Evolutionary conservation across 2,329 filamentous ascomycete species (phyloP).

Genomic region (Fusarium fracticaudum): DNA sequence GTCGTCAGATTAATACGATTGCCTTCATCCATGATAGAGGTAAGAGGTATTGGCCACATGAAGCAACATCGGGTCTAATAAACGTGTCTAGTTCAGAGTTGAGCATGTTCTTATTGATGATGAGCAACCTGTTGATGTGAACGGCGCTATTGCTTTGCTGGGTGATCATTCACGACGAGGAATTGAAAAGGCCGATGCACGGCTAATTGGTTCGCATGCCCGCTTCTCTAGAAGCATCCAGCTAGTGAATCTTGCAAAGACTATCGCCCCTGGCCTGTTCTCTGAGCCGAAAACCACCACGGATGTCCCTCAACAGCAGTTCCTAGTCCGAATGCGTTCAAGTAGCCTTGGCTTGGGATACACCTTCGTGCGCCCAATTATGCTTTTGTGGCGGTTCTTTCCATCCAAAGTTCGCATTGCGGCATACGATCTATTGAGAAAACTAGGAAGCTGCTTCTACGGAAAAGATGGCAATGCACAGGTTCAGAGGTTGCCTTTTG

Average conservation of each 20-base stretch:
- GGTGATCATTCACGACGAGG: background rate
- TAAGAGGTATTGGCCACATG: accelerated
- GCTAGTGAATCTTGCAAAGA: background rate
- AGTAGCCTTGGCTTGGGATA: background rate
- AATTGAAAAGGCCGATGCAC: background rate
- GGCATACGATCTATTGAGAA: background rate
- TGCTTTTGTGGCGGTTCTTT: background rate
- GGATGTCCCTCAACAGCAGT: too few relatives aligned
- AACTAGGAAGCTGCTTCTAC: background rate
- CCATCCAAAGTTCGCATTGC: background rate
- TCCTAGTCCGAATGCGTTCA: background rate
- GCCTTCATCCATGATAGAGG: background rate
- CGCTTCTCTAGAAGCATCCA: background rate
- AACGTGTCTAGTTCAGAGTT: background rate
- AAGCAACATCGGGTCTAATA: background rate
- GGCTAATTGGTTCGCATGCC: background rate
- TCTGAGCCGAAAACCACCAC: too few relatives aligned
- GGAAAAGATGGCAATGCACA: background rate
- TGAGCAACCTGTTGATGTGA: background rate
- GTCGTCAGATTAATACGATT: background rate
- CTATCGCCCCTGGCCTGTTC: background rate
- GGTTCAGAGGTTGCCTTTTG: background rate
- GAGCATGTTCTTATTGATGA: background rate
- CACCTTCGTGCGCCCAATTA: background rate
- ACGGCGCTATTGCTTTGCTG: accelerated